Evolutionary conservation across 768 basidiomycete genomes (phyloP).

Genomic region (Neoboletus subvelutipes): DNA sequence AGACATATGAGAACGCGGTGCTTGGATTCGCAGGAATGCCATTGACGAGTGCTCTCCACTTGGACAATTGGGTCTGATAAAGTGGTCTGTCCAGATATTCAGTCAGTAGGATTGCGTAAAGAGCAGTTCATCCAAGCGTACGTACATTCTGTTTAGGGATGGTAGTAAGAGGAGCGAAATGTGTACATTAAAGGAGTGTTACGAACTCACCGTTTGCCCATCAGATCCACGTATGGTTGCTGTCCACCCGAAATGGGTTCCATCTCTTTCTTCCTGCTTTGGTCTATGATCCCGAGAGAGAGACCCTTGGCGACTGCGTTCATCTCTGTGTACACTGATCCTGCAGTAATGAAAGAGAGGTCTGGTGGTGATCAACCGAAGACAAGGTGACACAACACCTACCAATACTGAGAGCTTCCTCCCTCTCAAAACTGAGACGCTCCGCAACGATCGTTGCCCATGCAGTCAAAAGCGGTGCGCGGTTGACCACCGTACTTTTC

Average conservation of each 20-base stretch:
- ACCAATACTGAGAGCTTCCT: conserved; percentile 94
- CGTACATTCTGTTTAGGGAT: conserved; percentile 40
- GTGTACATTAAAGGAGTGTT: neutral
- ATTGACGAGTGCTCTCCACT: conserved; percentile 83
- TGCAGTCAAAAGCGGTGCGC: conserved; percentile 92
- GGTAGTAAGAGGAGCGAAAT: neutral
- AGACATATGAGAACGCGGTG: conserved; percentile 82
- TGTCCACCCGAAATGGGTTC: conserved; percentile 56
- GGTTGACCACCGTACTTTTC: conserved; percentile 73
- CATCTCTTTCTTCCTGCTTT: conserved; percentile 50
- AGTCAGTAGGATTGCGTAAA: conserved; percentile 1
- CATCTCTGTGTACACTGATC: conserved; percentile 91
- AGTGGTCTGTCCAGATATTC: conserved; percentile 57
- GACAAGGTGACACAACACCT: conserved; percentile 15
- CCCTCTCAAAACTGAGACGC: conserved; percentile 78
- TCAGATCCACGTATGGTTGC: conserved; percentile 84
- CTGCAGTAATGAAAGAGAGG: conserved; percentile 38
- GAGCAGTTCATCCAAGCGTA: neutral
- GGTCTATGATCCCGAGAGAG: conserved; percentile 73
- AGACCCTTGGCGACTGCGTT: conserved; percentile 86
- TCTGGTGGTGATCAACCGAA: neutral
- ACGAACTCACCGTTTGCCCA: conserved; percentile 63
- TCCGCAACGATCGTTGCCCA: conserved; percentile 90
- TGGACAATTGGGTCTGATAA: conserved; percentile 61
- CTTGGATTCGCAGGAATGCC: conserved; percentile 69